A percentile compares a stretch with the other conserved stretches of the same genome.
These are phyloP conservation scores for Hypomyces rosellus DNA, from an alignment of 2,329 filamentous ascomycete genomes.

Conservation along the genomic window DNA sequence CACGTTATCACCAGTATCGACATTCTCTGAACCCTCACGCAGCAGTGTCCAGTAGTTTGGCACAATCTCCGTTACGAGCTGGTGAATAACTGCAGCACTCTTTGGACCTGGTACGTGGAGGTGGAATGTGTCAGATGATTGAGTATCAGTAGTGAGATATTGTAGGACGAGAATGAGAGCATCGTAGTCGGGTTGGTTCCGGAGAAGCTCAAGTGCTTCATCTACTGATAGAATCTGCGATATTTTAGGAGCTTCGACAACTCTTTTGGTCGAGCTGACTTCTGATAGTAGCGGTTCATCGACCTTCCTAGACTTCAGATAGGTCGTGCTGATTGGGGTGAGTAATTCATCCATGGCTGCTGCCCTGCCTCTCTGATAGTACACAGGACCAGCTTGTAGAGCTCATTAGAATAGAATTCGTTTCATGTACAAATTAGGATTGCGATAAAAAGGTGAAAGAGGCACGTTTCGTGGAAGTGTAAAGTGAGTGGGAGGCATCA, in stretches of 20 bases:
- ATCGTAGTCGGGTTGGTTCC: slow-evolving; percentile 55
- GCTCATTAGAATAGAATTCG: background rate
- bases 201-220: slow-evolving; percentile 55
- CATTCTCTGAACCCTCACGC: slow-evolving; percentile 33
- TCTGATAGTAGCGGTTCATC: slow-evolving; percentile 34
- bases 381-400: background rate
- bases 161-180: slow-evolving; percentile 46
- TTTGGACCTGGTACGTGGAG: slow-evolving; percentile 51
- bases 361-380: background rate
- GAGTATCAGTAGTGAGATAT: slow-evolving; percentile 38
- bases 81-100: slow-evolving; percentile 67
- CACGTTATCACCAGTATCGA: slow-evolving; percentile 3
- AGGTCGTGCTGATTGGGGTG: slow-evolving; percentile 47
- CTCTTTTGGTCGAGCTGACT: slow-evolving; percentile 20
- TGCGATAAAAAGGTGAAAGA: too few species aligned
- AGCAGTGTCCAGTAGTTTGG: slow-evolving; percentile 76
- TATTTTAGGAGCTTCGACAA: slow-evolving; percentile 2
- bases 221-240: slow-evolving; percentile 28
- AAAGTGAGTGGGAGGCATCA: too few species aligned
- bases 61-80: slow-evolving; percentile 65
- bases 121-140: slow-evolving; percentile 16
- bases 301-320: slow-evolving; percentile 31
- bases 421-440: background rate
- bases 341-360: slow-evolving; percentile 49
- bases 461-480: too few species aligned